phyloP scores from a whole-genome alignment of 2,329 filamentous ascomycete genomes.

The Chaetoscypha palmicola region DNA sequence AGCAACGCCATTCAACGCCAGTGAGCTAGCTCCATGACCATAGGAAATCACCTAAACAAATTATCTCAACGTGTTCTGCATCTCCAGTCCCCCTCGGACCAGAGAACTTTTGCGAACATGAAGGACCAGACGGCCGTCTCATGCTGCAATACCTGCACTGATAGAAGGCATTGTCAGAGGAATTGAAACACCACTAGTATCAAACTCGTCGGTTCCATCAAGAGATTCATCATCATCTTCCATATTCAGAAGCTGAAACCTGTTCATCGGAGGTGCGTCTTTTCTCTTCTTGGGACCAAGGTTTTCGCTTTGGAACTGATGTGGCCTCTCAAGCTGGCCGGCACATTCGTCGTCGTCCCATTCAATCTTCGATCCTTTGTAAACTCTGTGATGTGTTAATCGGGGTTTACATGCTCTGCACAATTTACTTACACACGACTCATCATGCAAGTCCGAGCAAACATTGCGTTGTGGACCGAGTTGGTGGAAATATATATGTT shows the following conservation, averaged over 20 bases:
- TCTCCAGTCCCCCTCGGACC: not conserved
- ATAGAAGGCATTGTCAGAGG: conserved; percentile 7
- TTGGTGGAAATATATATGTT: conserved; percentile 68
- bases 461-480: conserved; percentile 68
- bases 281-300: conserved; percentile 33
- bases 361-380: conserved; percentile 64
- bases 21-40: conserved; percentile 1
- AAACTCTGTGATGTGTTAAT: conserved; percentile 41
- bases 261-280: conserved; percentile 43
- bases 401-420: conserved; percentile 13
- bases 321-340: conserved; percentile 26
- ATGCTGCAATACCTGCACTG: conserved; percentile 1
- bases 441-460: conserved; percentile 74
- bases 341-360: conserved; percentile 70
- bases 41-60: not conserved
- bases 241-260: conserved; percentile 53
- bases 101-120: not conserved
- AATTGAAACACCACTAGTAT: conserved; percentile 15
- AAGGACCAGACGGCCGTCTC: not conserved
- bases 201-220: conserved; percentile 17
- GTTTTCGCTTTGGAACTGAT: conserved; percentile 23
- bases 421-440: conserved; percentile 31
- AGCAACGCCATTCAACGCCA: conserved; percentile 17
- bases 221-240: conserved; percentile 34
- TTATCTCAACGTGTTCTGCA: no score